Evolutionary conservation across 2,329 filamentous ascomycete genomes (phyloP).

Genomic region (Falciphora oryzae): DNA sequence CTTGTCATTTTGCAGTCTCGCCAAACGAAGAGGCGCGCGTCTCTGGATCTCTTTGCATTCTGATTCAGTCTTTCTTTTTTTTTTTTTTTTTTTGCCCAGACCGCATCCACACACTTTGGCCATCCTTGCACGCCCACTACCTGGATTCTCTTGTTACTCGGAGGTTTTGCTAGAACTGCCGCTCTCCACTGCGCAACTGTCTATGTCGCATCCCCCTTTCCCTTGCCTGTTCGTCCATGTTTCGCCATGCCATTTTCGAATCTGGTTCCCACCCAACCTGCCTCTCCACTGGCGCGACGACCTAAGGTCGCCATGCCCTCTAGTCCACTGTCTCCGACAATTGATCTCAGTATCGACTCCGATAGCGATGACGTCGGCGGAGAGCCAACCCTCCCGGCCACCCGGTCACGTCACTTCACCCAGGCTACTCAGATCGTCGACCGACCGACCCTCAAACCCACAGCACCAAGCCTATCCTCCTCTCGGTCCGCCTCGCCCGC

Average conservation of each 20-base stretch:
- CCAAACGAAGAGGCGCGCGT: neutral
- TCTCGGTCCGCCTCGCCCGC: constrained; percentile 28
- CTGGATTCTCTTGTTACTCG: neutral
- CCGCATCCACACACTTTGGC: neutral
- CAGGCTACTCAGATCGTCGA: constrained; percentile 41
- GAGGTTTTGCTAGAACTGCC: neutral
- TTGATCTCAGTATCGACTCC: constrained; percentile 3
- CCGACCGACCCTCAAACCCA: constrained; percentile 28
- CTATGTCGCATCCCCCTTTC: neutral
- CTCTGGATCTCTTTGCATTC: neutral
- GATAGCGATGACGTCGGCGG: constrained; percentile 17
- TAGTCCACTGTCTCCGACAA: neutral
- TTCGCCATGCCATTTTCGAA: neutral
- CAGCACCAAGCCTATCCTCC: constrained; percentile 34
- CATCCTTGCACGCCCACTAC: neutral
- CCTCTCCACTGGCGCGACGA: constrained; percentile 6
- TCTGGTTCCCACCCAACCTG: neutral
- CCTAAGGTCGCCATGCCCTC: constrained; percentile 5
- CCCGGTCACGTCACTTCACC: constrained; percentile 39
- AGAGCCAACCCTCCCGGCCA: neutral
- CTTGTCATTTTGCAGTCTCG: neutral
- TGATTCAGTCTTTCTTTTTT: neutral
- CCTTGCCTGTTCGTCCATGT: neutral
- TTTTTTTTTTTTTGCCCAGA: neutral
- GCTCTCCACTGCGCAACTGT: neutral